Base-by-base conservation (phyloP, 2,329 filamentous ascomycete species). In the Hymenoscyphus fructigenus region DNA sequence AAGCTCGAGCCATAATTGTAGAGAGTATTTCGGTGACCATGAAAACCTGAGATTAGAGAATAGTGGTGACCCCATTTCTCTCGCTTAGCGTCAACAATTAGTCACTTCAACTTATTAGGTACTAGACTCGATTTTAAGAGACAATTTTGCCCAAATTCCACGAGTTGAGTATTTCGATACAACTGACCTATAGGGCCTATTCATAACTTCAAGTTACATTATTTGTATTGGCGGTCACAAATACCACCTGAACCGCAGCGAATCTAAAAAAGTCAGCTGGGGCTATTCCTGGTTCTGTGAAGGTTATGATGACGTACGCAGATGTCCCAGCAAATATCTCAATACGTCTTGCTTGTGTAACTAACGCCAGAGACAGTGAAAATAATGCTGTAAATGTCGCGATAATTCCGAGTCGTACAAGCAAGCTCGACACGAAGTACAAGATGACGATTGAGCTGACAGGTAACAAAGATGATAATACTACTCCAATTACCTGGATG, bases 281-380 rank as follows among this genome's bases (percentile, higher is more conserved):
- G 17, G 14, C 14, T 41, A 17, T 41, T 41, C 12, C 14, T 12
- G 12, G 10, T 12, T 41, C 3, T 41, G 1, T 14, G 2, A 41
- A 14, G 12, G 1, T 10, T 41, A 12, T 41, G 6, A 12, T 41
- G 6, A 59, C 57, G 41, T 59, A 59, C 57, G 57, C 32, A 5
- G 57, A 36, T n/a, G 57, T 38, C 9, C 17, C 57, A 9, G 57
- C 57, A 59, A 59, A 59, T 9, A 59, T 41, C 29, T 59, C 57
- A 9, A 41, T 28, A 15, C n/a, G 15, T 20, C 32, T 59, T 12
- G 57, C 57, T 20, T 41, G 15, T 32, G 57, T 38, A 7, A 59
- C n/a, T n/a, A 41, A 23, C 29, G 34, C 57, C 20, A 59, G 32
- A n/a, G 23, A 20, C 5, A 32, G 23, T 2, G 14, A 36, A 59